Percentiles rank a stretch among this genome's conserved stretches.
Conservation (phyloP, 108 stramenopile species). For the Schizochytrium sp. region DNA sequence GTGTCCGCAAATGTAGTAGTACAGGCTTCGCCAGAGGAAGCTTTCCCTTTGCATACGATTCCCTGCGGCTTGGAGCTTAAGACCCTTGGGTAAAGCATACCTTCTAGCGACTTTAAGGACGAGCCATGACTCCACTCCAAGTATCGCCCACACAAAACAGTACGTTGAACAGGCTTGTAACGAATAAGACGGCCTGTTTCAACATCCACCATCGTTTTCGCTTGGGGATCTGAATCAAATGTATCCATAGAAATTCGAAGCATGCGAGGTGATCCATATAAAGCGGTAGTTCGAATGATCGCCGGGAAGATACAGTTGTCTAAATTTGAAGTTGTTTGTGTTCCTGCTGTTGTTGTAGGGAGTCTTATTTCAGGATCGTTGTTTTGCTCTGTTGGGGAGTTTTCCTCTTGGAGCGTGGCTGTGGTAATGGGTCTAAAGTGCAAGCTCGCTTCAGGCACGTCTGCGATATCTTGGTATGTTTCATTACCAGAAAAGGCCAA, state of each 20-base stretch:
- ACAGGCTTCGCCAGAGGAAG: not conserved
- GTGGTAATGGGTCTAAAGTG: too few relatives aligned
- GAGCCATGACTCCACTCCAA: not conserved
- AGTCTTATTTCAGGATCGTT: too few relatives aligned
- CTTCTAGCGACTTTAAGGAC: not conserved
- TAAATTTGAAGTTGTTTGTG: not conserved
- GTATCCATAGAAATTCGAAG: not conserved
- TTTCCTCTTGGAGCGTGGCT: too few relatives aligned
- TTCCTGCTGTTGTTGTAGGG: too few relatives aligned
- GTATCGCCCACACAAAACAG: conserved; percentile 3
- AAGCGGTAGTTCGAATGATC: not conserved
- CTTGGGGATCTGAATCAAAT: not conserved
- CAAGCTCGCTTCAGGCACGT: too few relatives aligned
- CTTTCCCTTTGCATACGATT: not conserved
- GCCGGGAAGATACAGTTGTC: not conserved
- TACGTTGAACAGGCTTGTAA: not conserved
- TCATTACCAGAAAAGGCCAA: not conserved
- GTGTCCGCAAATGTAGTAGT: not conserved
- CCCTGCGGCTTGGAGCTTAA: not conserved
- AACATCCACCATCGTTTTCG: not conserved
- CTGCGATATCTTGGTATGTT: too few relatives aligned
- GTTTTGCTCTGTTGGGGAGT: too few relatives aligned
- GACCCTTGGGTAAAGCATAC: not conserved
- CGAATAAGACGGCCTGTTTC: not conserved
- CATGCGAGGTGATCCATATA: not conserved